Conservation (phyloP, 2,329 filamentous ascomycete genomes). For the Pyrenophora graminea region DNA sequence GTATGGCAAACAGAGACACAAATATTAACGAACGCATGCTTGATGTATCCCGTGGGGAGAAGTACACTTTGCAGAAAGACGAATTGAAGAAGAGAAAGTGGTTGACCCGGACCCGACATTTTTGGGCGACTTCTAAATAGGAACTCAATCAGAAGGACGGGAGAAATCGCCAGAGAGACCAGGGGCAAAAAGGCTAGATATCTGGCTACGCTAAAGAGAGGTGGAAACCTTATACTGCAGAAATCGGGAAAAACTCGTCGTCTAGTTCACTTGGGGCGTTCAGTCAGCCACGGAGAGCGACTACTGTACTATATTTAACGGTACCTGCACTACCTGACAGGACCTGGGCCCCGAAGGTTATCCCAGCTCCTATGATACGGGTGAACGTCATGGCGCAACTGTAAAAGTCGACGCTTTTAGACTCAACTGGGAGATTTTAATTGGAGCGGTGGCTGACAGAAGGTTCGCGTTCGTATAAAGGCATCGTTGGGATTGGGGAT, state of each 20-base stretch:
- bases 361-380: conserved; percentile 4
- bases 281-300: background rate
- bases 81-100: background rate
- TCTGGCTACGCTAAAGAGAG: conserved; percentile 1
- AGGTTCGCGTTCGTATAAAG: too few relatives aligned
- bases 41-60: background rate
- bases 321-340: conserved; percentile 6
- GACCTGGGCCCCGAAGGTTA: background rate
- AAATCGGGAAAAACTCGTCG: conserved; percentile 1
- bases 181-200: background rate
- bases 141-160: conserved; percentile 2
- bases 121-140: conserved; percentile 2
- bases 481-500: background rate
- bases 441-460: background rate
- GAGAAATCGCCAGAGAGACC: background rate
- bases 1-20: conserved; percentile 1
- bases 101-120: background rate
- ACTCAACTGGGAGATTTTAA: background rate
- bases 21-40: conserved; percentile 10
- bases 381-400: conserved; percentile 3
- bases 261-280: background rate
- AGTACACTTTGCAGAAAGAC: background rate
- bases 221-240: background rate
- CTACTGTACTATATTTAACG: background rate
- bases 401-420: background rate